Conservation (phyloP, 306 rosid species). For the Pterocarpus macrocarpus region DNA sequence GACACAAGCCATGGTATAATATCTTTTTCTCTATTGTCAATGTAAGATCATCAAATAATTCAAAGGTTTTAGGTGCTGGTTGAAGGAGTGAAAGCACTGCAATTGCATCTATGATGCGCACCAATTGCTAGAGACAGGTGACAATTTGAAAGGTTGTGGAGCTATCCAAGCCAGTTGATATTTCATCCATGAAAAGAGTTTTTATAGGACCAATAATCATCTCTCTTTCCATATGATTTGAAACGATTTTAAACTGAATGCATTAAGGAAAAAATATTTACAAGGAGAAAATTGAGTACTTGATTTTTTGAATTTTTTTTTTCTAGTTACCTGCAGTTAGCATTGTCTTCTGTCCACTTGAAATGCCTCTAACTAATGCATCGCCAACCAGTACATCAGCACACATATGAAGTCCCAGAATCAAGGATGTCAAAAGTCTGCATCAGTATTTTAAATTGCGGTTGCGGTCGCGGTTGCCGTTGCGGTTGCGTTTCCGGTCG, state of each 20-base stretch:
- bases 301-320: neutral
- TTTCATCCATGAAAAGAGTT: constrained; percentile 87
- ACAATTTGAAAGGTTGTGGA: constrained; percentile 84
- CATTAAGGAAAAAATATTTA: neutral
- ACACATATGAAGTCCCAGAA: constrained; percentile 82
- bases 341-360: constrained; percentile 86
- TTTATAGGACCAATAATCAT: constrained; percentile 85
- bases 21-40: constrained; percentile 81
- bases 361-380: constrained; percentile 75
- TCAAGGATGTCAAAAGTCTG: constrained; percentile 51
- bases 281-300: constrained; percentile 30
- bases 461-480: too few relatives aligned
- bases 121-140: constrained; percentile 80
- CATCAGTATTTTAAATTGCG: too few relatives aligned
- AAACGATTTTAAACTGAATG: neutral
- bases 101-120: constrained; percentile 72
- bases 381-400: constrained; percentile 72
- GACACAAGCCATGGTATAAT: constrained; percentile 79
- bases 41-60: constrained; percentile 81
- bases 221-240: constrained; percentile 67
- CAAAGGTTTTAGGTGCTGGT: constrained; percentile 86
- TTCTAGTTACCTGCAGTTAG: constrained; percentile 69
- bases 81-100: constrained; percentile 88
- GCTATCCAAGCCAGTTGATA: constrained; percentile 89
- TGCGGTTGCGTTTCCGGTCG: too few relatives aligned